Conservation (phyloP, 345 rosid species). For the Combretum micranthum region DNA sequence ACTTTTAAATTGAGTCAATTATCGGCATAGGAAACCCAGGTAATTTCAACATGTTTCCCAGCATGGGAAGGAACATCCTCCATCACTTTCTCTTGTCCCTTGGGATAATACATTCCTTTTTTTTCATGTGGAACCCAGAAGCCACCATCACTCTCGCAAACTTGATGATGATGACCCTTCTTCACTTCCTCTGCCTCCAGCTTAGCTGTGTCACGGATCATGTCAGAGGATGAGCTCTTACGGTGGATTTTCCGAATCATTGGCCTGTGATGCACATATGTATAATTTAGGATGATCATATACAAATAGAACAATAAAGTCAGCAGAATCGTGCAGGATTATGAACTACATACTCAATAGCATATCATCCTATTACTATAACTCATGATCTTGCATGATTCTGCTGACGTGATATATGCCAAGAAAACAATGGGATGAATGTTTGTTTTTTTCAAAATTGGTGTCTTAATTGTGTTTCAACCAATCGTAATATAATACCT, state of each 20-base stretch:
- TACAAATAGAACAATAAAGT: neutral
- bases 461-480: too few relatives aligned
- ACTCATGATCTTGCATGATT: neutral
- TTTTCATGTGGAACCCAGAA: conserved; percentile 32
- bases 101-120: conserved; percentile 40
- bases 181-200: conserved; percentile 20
- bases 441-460: too few relatives aligned
- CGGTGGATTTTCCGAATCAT: conserved; percentile 22
- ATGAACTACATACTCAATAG: neutral
- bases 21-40: conserved; percentile 11
- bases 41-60: conserved; percentile 16
- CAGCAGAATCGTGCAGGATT: neutral
- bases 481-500: neutral
- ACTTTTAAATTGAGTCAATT: too few relatives aligned
- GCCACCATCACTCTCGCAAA: conserved; percentile 7
- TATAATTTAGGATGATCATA: too few relatives aligned
- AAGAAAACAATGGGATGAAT: too few relatives aligned
- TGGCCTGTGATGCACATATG: conserved; percentile 15
- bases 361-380: too few relatives aligned
- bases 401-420: neutral
- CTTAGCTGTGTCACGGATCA: conserved; percentile 11
- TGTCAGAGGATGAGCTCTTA: conserved; percentile 12
- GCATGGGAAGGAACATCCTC: conserved; percentile 28
- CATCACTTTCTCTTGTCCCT: conserved; percentile 43
- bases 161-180: neutral